These are phyloP conservation scores for Didymella sp. DNA, from an alignment of 2,329 filamentous ascomycete genomes.

Conservation along the genomic window DNA sequence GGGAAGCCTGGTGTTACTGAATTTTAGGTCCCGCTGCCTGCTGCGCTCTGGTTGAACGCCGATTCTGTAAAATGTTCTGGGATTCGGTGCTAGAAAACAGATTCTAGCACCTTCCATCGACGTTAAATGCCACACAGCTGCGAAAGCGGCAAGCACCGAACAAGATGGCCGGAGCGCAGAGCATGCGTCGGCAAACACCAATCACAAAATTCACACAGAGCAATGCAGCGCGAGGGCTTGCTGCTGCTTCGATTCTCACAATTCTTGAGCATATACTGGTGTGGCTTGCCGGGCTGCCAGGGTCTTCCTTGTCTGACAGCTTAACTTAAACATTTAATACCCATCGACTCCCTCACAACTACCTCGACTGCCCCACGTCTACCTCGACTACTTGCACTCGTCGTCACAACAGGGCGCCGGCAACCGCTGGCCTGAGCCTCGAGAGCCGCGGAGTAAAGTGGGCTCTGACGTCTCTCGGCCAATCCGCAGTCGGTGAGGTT, in stretches of 20 bases:
- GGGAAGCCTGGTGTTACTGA: constrained; percentile 40
- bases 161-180: constrained; percentile 32
- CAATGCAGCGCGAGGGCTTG: background rate
- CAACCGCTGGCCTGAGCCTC: constrained; percentile 7
- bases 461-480: constrained; percentile 12
- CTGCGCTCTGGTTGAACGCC: constrained; percentile 41
- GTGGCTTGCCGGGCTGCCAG: constrained; percentile 8
- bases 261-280: constrained; percentile 1
- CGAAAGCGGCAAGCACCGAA: constrained; percentile 28
- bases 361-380: too few relatives aligned
- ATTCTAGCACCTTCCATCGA: constrained; percentile 31
- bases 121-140: constrained; percentile 15
- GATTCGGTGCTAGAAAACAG: constrained; percentile 40
- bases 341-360: background rate
- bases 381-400: background rate
- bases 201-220: constrained; percentile 10
- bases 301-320: constrained; percentile 16
- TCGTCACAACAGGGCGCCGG: constrained; percentile 3
- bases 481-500: constrained; percentile 36
- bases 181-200: constrained; percentile 18
- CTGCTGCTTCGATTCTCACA: background rate
- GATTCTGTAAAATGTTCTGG: constrained; percentile 30
- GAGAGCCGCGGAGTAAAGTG: constrained; percentile 14
- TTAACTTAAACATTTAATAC: background rate
- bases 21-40: constrained; percentile 38